Conservation (phyloP, 495 filamentous ascomycete genomes). For the Penicillium cataractarum region DNA sequence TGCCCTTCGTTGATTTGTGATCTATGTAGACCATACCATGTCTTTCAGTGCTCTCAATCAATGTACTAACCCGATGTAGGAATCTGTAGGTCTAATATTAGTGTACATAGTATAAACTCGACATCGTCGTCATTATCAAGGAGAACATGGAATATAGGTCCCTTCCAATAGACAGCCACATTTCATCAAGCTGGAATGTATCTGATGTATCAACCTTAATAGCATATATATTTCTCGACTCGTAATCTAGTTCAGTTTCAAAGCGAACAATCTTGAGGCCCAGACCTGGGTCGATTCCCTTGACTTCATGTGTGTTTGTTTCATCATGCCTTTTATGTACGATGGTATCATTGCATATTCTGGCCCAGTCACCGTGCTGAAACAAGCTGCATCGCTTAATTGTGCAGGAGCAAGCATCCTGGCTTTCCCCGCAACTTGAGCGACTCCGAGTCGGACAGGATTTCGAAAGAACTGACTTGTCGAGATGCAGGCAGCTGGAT, state of each 20-base stretch:
- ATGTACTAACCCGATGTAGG: not conserved
- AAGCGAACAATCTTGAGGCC: not conserved
- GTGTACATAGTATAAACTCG: not conserved
- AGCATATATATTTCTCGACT: not conserved
- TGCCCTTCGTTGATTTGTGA: too few relatives aligned
- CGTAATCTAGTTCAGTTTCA: not conserved
- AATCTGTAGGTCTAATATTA: not conserved
- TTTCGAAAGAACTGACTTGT: not conserved
- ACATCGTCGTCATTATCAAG: not conserved
- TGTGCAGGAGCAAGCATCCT: not conserved
- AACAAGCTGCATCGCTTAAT: not conserved
- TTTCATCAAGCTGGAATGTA: not conserved
- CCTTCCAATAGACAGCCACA: not conserved
- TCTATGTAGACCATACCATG: too few relatives aligned
- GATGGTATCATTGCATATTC: not conserved
- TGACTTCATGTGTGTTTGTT: not conserved
- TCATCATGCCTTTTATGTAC: not conserved
- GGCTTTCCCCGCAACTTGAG: conserved; percentile 4
- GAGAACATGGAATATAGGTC: not conserved
- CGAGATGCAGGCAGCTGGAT: not conserved
- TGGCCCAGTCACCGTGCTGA: not conserved
- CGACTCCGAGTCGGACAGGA: conserved; percentile 10
- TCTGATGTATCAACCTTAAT: not conserved
- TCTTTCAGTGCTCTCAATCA: too few relatives aligned
- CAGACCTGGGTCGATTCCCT: too few relatives aligned